A percentile compares a stretch with the other conserved stretches of the same genome.
phyloP scores from a whole-genome alignment of 192 early-diverging fungal genomes.

The Dimargaris cristalligena region DNA sequence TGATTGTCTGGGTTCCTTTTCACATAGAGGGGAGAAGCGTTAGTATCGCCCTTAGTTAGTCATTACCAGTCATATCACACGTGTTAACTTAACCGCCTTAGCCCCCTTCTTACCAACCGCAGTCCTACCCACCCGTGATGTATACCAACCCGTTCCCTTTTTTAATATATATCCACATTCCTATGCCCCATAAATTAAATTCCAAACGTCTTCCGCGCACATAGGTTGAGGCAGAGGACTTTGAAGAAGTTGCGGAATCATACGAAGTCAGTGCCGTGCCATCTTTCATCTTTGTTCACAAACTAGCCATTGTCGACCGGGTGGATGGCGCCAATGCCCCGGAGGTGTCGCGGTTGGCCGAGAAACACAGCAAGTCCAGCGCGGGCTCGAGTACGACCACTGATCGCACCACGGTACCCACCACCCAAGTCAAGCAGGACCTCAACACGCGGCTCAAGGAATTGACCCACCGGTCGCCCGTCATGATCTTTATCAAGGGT shows the following conservation, averaged over 20 bases:
- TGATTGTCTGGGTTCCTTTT: background rate
- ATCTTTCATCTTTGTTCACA: slow-evolving; percentile 65
- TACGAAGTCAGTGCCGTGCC: slow-evolving; percentile 88
- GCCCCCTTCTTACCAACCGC: background rate
- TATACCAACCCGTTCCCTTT: background rate
- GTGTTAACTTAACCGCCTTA: background rate
- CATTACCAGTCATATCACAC: background rate
- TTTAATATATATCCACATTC: background rate
- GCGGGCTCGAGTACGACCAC: slow-evolving; percentile 15
- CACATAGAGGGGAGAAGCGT: background rate
- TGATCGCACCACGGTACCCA: slow-evolving; percentile 14
- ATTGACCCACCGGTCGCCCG: slow-evolving; percentile 42
- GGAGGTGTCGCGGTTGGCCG: slow-evolving; percentile 48
- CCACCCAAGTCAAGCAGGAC: slow-evolving; percentile 44
- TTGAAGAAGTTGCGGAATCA: slow-evolving; percentile 68
- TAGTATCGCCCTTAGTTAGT: background rate
- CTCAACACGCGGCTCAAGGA: slow-evolving; percentile 55
- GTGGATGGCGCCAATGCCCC: slow-evolving; percentile 82
- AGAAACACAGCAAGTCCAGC: slow-evolving; percentile 42
- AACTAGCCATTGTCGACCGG: slow-evolving; percentile 49
- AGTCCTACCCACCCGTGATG: background rate
- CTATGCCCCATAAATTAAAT: background rate
- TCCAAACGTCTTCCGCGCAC: too few relatives aligned
- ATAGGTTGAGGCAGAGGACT: slow-evolving; percentile 86
- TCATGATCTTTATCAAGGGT: slow-evolving; percentile 98